Evolutionary conservation across 768 basidiomycete species (phyloP), one percentile per base, ranked within the genome.

Genomic region (Collybia sordida): DNA sequence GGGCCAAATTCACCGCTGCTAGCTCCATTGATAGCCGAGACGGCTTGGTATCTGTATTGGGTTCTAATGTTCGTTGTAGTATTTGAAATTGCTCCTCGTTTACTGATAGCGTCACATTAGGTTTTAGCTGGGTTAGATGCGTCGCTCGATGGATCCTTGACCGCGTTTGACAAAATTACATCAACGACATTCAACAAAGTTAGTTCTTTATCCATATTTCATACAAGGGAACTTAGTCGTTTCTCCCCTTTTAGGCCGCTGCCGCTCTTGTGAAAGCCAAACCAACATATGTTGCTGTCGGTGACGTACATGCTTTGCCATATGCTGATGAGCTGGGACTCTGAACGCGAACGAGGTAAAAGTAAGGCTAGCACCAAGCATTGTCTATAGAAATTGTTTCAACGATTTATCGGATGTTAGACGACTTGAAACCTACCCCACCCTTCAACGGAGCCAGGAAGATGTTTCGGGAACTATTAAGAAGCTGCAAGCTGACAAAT

Each of bases 271-370:
- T 90, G 62, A 80, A 83, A 65, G 68, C 75, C 58, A 90, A 92
- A 71, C 90, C 95, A 17, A 94, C 93, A 21, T 92, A 79, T 57
- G 92, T 98, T 35, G 88, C 85, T 9, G 78, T 98, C 42, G 97
- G 95, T 39, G 84, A 96, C 63, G 71, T 85, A 56, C 70, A 76
- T 59, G 62, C 79, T 24, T 78, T 98, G 42, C 96, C 97, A 12
- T 87, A 87, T 64, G 81, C 84, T 58, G 91, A 93, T 61, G 90
- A 92, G 66, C 69, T 93, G 51, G 90, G 90, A 42, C 79, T 93
- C 55, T 92, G 68, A 81, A 51, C n/a, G 22, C 14, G 22, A 22
- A 22, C 5, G 9, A 46, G 12, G n/a, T 18, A 38, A 47, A 2
- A 25, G 12, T 22, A 38, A 36, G 24, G 35, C 35, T 37, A 25